Evolutionary conservation across 2,329 filamentous ascomycete species (phyloP).

Genomic region (Colletotrichum limetticola): DNA sequence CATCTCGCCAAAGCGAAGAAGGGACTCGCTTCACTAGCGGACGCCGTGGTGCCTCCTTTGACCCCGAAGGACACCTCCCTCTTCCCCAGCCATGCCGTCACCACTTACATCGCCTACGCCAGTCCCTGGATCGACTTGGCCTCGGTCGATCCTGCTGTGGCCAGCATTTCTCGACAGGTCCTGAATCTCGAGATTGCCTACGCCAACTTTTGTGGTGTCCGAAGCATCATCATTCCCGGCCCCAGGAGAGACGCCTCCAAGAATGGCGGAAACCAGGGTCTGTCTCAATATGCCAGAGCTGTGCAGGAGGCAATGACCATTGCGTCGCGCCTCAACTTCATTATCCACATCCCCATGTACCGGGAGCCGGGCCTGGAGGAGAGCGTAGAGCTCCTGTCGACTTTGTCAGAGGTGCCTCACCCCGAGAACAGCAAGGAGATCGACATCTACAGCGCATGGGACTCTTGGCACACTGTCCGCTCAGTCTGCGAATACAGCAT

Average conservation of each 20-base stretch:
- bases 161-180: slow-evolving; percentile 88
- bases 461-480: slow-evolving; percentile 91
- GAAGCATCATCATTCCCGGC: slow-evolving; percentile 83
- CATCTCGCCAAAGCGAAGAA: slow-evolving; percentile 62
- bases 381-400: slow-evolving; percentile 62
- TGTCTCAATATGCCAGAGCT: slow-evolving; percentile 83
- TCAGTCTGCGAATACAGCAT: slow-evolving; percentile 86
- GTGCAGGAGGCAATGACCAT: slow-evolving; percentile 82
- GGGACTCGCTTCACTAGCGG: slow-evolving; percentile 54
- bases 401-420: slow-evolving; percentile 46
- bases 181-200: slow-evolving; percentile 93
- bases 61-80: slow-evolving; percentile 83
- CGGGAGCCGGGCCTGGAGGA: slow-evolving; percentile 73
- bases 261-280: slow-evolving; percentile 58
- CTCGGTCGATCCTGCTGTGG: slow-evolving; percentile 83
- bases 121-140: slow-evolving; percentile 94
- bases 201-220: slow-evolving; percentile 92
- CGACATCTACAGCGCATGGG: slow-evolving; percentile 86
- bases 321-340: slow-evolving; percentile 80
- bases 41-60: slow-evolving; percentile 73
- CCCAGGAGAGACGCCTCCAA: slow-evolving; percentile 73
- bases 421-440: slow-evolving; percentile 55
- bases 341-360: slow-evolving; percentile 87
- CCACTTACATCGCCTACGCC: slow-evolving; percentile 80
- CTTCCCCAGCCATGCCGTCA: slow-evolving; percentile 74